Percentiles rank a stretch among this genome's conserved stretches.
Evolutionary conservation across 1,284 basidiomycete genomes (phyloP).

Genomic region (Coriolopsis trogii): DNA sequence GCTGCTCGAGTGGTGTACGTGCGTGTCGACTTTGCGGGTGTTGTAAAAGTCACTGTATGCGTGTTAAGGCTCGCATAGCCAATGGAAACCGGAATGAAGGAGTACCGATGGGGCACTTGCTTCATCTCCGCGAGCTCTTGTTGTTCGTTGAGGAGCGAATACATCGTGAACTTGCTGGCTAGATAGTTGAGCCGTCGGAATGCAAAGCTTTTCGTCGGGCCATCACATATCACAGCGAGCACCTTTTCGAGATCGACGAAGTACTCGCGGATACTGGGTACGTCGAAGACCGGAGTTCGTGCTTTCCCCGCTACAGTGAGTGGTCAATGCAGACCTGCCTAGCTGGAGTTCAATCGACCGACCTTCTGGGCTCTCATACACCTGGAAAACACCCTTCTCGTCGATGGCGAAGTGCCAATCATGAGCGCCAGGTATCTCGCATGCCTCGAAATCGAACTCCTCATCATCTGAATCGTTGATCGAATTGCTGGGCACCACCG

Average conservation of each 20-base stretch:
- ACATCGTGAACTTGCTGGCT: slow-evolving; percentile 95
- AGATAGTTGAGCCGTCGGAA: slow-evolving; percentile 93
- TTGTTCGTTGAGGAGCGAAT: slow-evolving; percentile 91
- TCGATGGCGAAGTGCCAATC: slow-evolving; percentile 75
- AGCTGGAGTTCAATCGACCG: slow-evolving; percentile 4
- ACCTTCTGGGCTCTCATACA: slow-evolving; percentile 60
- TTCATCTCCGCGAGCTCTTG: slow-evolving; percentile 98
- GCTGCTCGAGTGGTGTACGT: slow-evolving; percentile 97
- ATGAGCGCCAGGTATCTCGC: slow-evolving; percentile 64
- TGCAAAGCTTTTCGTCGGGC: slow-evolving; percentile 96
- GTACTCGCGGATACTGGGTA: slow-evolving; percentile 92
- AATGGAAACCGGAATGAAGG: background rate
- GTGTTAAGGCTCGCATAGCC: background rate
- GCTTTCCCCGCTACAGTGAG: slow-evolving; percentile 17
- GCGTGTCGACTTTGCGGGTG: slow-evolving; percentile 96
- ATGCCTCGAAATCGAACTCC: slow-evolving; percentile 70
- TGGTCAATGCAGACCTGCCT: background rate
- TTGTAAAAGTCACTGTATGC: slow-evolving; percentile 93
- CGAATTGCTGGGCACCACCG: slow-evolving; percentile 47
- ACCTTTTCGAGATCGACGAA: slow-evolving; percentile 96
- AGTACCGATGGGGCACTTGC: slow-evolving; percentile 74
- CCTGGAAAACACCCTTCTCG: slow-evolving; percentile 85
- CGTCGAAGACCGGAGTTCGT: slow-evolving; percentile 69
- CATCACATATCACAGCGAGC: slow-evolving; percentile 85
- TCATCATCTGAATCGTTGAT: slow-evolving; percentile 42